Percentiles rank a stretch among this genome's conserved stretches.
Conservation (phyloP, 257 asterid species). For the Thymus mandschuricus region DNA sequence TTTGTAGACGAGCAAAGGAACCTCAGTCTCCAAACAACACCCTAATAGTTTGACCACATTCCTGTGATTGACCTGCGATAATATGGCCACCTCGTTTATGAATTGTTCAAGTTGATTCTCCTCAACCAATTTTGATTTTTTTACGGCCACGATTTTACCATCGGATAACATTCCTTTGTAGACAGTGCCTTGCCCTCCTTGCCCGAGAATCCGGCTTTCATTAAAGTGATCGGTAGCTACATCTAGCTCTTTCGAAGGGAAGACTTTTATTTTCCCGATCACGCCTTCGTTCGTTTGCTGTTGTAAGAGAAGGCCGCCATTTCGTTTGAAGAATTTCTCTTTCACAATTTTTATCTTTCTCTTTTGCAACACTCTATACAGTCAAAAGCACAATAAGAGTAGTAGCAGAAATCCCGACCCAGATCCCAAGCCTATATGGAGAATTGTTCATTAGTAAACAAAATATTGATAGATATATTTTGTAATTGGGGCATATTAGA, state of each 20-base stretch:
- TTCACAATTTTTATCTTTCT: background rate
- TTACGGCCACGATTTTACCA: slow-evolving; percentile 25
- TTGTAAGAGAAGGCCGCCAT: too few relatives aligned
- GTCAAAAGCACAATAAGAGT: background rate
- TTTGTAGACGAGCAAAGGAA: too few relatives aligned
- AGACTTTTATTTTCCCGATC: background rate
- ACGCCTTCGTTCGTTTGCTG: too few relatives aligned
- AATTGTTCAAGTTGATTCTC: slow-evolving; percentile 24
- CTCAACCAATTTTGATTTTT: slow-evolving; percentile 25
- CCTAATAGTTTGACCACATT: background rate
- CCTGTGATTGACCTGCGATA: slow-evolving; percentile 30
- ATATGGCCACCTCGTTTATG: slow-evolving; percentile 29
- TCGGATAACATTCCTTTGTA: slow-evolving; percentile 18
- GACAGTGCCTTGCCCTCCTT: slow-evolving; percentile 2
- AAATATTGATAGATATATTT: too few relatives aligned
- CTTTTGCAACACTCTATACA: background rate
- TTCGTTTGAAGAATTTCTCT: slow-evolving; percentile 9
- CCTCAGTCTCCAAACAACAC: too few relatives aligned
- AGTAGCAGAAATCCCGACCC: slow-evolving; percentile 19
- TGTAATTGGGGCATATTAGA: too few relatives aligned
- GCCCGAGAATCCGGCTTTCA: slow-evolving; percentile 23
- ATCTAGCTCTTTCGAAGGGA: slow-evolving; percentile 9
- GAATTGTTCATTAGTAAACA: too few relatives aligned
- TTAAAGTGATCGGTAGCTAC: slow-evolving; percentile 20
- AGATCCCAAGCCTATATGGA: background rate